phyloP scores from a whole-genome alignment of 768 basidiomycete species.

The Calocera cornea region DNA sequence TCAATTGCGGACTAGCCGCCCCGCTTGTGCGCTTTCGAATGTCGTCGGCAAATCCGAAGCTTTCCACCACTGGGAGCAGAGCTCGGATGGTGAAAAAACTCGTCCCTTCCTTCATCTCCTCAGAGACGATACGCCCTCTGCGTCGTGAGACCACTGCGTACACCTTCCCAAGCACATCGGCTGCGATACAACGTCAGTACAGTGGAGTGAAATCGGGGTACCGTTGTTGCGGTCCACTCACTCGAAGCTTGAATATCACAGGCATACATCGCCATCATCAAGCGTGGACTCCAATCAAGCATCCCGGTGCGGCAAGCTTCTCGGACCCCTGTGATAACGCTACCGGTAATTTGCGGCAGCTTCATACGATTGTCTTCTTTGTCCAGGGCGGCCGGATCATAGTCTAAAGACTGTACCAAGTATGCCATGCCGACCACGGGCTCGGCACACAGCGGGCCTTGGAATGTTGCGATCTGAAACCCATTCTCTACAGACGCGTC shows the following conservation, averaged over 20 bases:
- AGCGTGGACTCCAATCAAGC: slow-evolving; percentile 92
- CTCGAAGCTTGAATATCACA: slow-evolving; percentile 98
- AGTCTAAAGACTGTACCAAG: slow-evolving; percentile 64
- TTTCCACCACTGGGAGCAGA: slow-evolving; percentile 86
- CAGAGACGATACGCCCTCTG: slow-evolving; percentile 82
- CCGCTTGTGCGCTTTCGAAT: slow-evolving; percentile 94
- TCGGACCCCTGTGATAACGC: slow-evolving; percentile 73
- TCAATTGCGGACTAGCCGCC: slow-evolving; percentile 90
- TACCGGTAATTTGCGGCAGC: slow-evolving; percentile 75
- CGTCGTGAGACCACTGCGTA: slow-evolving; percentile 89
- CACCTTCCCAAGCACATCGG: slow-evolving; percentile 93
- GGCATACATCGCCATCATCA: slow-evolving; percentile 96
- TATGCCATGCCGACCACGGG: slow-evolving; percentile 88
- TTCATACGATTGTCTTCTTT: slow-evolving; percentile 54
- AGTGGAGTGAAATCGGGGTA: slow-evolving; percentile 10
- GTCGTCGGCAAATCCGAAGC: slow-evolving; percentile 95
- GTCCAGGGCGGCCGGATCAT: slow-evolving; percentile 45
- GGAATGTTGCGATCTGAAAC: slow-evolving; percentile 87
- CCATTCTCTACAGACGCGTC: slow-evolving; percentile 79
- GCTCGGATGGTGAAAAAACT: slow-evolving; percentile 87
- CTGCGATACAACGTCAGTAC: slow-evolving; percentile 29
- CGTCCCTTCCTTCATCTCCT: slow-evolving; percentile 98
- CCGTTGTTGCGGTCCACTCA: slow-evolving; percentile 30
- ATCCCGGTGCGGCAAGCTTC: slow-evolving; percentile 84
- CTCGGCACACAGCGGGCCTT: slow-evolving; percentile 90